Conservation (phyloP, 2,329 filamentous ascomycete genomes). For the Cercospora berteroae region DNA sequence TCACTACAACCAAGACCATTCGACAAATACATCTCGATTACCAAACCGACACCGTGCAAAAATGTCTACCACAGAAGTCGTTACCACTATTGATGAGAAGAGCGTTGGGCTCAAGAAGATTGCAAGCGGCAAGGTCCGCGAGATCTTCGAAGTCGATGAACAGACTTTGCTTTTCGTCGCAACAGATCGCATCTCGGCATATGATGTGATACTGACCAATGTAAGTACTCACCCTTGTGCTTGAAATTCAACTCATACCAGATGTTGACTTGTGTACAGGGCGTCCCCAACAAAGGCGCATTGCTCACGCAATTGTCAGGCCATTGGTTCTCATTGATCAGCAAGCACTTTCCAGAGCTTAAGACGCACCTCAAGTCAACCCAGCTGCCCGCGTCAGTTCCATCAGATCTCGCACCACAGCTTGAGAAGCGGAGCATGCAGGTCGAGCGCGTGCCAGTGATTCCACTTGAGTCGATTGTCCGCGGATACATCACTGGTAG, state of each 20-base stretch:
- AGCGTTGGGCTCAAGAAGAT: constrained; percentile 45
- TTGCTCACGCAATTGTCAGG: constrained; percentile 66
- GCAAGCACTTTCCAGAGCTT: constrained; percentile 55
- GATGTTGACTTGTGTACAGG: constrained; percentile 43
- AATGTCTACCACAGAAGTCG: constrained; percentile 8
- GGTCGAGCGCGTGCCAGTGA: constrained; percentile 69
- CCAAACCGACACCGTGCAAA: not conserved
- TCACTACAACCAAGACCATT: not conserved
- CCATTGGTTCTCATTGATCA: constrained; percentile 66
- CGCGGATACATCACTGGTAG: constrained; percentile 85
- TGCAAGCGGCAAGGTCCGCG: constrained; percentile 72
- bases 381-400: constrained; percentile 55
- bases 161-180: constrained; percentile 76
- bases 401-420: constrained; percentile 21
- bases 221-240: constrained; percentile 42
- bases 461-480: constrained; percentile 82
- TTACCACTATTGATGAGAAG: constrained; percentile 9
- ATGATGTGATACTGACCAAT: constrained; percentile 87
- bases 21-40: not conserved
- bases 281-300: constrained; percentile 65
- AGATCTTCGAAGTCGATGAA: constrained; percentile 71
- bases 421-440: constrained; percentile 70
- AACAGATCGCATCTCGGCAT: constrained; percentile 89
- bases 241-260: not conserved
- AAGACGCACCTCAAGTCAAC: constrained; percentile 63